These are phyloP conservation scores for Tuber umbilicatum DNA, from an alignment of 495 filamentous ascomycete species.

Conservation along the genomic window DNA sequence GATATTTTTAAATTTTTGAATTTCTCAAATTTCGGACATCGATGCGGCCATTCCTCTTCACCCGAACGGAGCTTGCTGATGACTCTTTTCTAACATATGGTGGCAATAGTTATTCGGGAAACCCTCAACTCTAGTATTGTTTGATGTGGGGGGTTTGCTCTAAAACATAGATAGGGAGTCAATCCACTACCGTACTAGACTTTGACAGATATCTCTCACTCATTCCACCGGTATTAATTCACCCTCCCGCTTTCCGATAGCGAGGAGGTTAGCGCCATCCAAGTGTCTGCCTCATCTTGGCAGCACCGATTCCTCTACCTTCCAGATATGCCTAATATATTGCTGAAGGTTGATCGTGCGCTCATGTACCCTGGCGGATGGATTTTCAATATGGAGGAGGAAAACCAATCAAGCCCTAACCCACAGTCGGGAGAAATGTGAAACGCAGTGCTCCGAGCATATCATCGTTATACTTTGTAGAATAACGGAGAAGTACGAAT, in stretches of 20 bases:
- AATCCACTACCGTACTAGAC: too few relatives aligned
- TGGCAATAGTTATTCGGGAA: neutral
- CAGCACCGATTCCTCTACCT: neutral
- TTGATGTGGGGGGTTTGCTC: too few relatives aligned
- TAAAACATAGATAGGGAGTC: too few relatives aligned
- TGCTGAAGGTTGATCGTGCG: neutral
- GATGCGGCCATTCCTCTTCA: too few relatives aligned
- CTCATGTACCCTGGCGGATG: too few relatives aligned
- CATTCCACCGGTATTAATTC: neutral
- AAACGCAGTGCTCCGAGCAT: neutral
- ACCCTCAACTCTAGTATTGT: neutral
- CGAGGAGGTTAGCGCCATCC: neutral
- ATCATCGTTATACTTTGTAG: neutral
- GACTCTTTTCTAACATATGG: neutral
- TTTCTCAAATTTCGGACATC: too few relatives aligned
- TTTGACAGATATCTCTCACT: neutral
- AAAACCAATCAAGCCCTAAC: neutral
- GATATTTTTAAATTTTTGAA: too few relatives aligned
- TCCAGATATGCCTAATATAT: neutral
- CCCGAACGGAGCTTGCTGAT: neutral
- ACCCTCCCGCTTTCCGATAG: neutral
- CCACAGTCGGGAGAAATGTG: neutral
- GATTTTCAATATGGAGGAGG: too few relatives aligned
- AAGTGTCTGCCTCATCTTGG: neutral
- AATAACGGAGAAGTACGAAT: neutral